Conservation (phyloP, 1,284 basidiomycete species). For the Microbotryum intermedium region DNA sequence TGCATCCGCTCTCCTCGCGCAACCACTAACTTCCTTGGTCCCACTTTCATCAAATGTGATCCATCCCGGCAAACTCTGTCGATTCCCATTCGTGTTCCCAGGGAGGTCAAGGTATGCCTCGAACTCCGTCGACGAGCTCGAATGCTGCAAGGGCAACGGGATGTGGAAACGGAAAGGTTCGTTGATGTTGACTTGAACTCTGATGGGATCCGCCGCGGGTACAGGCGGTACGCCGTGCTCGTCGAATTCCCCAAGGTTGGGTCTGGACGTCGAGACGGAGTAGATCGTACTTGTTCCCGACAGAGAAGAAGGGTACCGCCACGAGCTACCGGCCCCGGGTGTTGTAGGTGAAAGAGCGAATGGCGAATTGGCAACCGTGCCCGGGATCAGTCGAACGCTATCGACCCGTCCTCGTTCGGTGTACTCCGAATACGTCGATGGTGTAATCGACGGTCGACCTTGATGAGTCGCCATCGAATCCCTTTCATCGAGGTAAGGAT, state of each 20-base stretch:
- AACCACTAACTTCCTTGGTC: no score
- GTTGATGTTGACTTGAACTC: conserved; percentile 7
- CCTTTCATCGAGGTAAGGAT: neutral
- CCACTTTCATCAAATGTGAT: conserved; percentile 14
- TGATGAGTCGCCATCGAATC: conserved; percentile 4
- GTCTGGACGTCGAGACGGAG: neutral
- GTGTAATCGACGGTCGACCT: neutral
- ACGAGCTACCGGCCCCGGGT: neutral
- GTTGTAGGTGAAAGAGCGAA: neutral
- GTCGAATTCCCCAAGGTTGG: conserved; percentile 2
- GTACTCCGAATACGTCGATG: conserved; percentile 1
- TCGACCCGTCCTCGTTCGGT: neutral
- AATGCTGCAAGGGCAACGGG: conserved; percentile 11
- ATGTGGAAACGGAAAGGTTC: conserved; percentile 24
- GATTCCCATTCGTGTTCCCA: neutral
- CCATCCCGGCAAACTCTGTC: conserved; percentile 9
- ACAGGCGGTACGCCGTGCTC: neutral
- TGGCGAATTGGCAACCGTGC: neutral
- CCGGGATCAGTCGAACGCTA: neutral
- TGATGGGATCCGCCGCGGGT: neutral
- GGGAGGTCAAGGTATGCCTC: conserved; percentile 16
- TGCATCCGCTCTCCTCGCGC: no score
- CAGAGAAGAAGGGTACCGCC: neutral
- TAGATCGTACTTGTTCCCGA: neutral
- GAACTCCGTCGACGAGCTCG: conserved; percentile 17